Base-by-base conservation (phyloP, 2,329 filamentous ascomycete genomes). In the Penicillium capsulatum region DNA sequence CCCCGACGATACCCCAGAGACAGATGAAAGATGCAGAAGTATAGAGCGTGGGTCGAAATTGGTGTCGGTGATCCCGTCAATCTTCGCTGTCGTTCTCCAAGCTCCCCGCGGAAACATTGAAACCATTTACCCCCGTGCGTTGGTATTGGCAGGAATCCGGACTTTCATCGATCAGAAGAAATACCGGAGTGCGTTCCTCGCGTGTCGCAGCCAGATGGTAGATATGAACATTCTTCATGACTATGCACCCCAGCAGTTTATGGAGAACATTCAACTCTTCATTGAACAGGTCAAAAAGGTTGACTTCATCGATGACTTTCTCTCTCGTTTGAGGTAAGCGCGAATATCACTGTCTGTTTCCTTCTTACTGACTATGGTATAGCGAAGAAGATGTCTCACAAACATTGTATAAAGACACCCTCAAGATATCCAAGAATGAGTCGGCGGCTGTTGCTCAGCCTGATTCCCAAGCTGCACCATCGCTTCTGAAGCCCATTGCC, bases 181-280 rank as follows among this genome's bases (percentile, higher is more conserved):
- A 54, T 98, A 96, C 58, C 79, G 77, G 34, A 80, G 79, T 36
- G 92, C 92, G 0, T 98, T 96, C 60, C 72, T 85, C 15, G 83
- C 88, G 47, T 97, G 92, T 61, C 81, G 92, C 35, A 91, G 83
- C 15, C 94, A 98, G 61, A 80, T 94, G 52, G 92, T 98, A 1
- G 92, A 98, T 58, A 90, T 97, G 84, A 98, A 98, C 58, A 91
- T 98, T 45, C 72, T 98, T 2, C 91, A 94, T 58, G 92, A 98
- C 58, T 87, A 97, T 65, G 81, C 81, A n/a, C 88, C 91, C 0
- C 75, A 81, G 26, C 86, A 94, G 51, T 96, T 98, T 60, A 75
- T 96, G 61, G 70, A 75, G 3, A 86, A 82, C 49, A 77, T 95
- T 8, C 73, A 75, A 0, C 65, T 86, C 1, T 94, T 98, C 57